Base-by-base conservation (phyloP, 2,329 filamentous ascomycete genomes). In the Hymenoscyphus salicellus region DNA sequence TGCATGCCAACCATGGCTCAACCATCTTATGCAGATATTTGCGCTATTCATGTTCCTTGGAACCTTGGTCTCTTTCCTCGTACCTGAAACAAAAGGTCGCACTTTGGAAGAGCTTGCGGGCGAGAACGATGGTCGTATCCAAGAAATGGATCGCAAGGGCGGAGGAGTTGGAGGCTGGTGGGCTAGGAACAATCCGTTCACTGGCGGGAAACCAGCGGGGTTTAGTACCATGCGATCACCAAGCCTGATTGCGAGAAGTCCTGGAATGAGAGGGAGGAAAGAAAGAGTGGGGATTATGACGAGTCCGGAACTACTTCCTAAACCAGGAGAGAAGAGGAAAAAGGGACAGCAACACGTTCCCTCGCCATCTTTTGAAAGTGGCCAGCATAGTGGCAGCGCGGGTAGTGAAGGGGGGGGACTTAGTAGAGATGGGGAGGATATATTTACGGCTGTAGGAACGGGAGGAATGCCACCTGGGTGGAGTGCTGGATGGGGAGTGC, bases 21-120 rank as follows among this genome's bases (percentile, higher is more conserved):
- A 90, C 75, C 86, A 89, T 63, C 84, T 93, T 43, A 87, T 94
- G 80, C 83, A 92, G 75, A 89, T 93, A 43, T 93, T 91, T 76
- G 89, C 89, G 0, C 80, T 92, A 10, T 93, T 94, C 80, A 93
- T 93, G 91, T 81, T 93, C 5, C 83, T 84, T 60, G 91, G 91
- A 41, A 84, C 85, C 57, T 77, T 91, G 57, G 86, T 86, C 2
- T 87, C 88, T 1, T 79, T 93, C 3, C 78, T 94, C n/a, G 87
- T 93, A 26, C 90, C 90, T 0, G 91, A 93, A 78, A 93, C 89
- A 0, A 92, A 89, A 79, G 83, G 89, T 1, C 82, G 86, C 75
- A 92, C 90, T 0, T 79, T 95, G 52, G 91, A 92, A 74, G 84
- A 88, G 68, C 78, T 92, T 17, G 83, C 87, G 1, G 88, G 88